phyloP scores from a whole-genome alignment of 371 early-diverging fungal species.

The Smittium mucronatum region DNA sequence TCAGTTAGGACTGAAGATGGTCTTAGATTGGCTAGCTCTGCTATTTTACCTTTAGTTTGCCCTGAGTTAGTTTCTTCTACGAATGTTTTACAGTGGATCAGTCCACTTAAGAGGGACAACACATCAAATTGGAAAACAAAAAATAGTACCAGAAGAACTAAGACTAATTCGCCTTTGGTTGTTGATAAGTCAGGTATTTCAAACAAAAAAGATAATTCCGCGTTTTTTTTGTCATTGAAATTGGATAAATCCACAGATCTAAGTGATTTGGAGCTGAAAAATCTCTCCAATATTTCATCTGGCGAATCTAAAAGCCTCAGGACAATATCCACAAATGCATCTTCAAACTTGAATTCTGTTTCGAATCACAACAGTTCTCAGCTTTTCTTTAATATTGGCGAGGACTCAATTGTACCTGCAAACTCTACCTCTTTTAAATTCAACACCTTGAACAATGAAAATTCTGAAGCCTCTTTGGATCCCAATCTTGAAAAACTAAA shows the following conservation, averaged over 20 bases:
- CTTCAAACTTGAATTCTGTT: background rate
- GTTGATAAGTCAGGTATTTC: background rate
- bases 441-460: background rate
- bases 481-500: background rate
- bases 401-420: background rate
- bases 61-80: conserved; percentile 35
- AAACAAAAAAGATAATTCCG: background rate
- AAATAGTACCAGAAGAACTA: background rate
- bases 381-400: background rate
- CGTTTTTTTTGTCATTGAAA: background rate
- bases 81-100: conserved; percentile 34
- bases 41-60: conserved; percentile 33
- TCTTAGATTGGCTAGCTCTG: conserved; percentile 27
- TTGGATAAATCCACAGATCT: background rate
- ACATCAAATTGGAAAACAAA: background rate
- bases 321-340: background rate
- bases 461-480: background rate
- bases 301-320: background rate
- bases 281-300: too few relatives aligned
- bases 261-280: background rate
- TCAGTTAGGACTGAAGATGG: conserved; percentile 13
- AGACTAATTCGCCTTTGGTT: background rate
- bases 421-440: background rate
- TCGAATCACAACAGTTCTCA: background rate
- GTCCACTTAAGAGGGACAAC: conserved; percentile 17